phyloP scores from a whole-genome alignment of 257 asterid genomes.

The Scutellaria minor region DNA sequence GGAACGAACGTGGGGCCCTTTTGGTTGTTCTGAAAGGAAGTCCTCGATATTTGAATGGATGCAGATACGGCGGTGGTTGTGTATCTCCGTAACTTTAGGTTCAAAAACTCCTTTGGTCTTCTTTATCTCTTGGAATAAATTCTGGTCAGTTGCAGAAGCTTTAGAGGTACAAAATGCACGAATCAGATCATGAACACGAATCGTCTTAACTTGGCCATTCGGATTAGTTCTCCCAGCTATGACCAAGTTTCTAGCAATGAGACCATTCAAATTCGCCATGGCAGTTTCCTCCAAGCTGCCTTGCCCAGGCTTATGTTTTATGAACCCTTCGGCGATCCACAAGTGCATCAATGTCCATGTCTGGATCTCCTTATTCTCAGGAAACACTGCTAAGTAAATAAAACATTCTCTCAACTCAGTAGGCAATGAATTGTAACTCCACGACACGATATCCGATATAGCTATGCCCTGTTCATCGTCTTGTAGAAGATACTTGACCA shows the following conservation, averaged over 20 bases:
- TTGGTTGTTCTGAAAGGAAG: slow-evolving; percentile 32
- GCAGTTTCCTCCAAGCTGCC: slow-evolving; percentile 50
- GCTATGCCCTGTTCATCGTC: not conserved
- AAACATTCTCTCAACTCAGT: slow-evolving; percentile 50
- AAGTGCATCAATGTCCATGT: slow-evolving; percentile 41
- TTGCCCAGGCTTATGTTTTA: slow-evolving; percentile 5
- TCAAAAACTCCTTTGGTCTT: slow-evolving; percentile 22
- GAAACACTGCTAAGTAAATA: slow-evolving; percentile 55
- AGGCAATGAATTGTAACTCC: slow-evolving; percentile 56
- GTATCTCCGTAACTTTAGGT: slow-evolving; percentile 28
- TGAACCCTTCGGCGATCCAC: slow-evolving; percentile 65
- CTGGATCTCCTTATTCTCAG: slow-evolving; percentile 40
- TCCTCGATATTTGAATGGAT: slow-evolving; percentile 37
- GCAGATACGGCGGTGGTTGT: slow-evolving; percentile 48
- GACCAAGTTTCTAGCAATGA: slow-evolving; percentile 51
- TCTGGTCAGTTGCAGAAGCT: slow-evolving; percentile 26
- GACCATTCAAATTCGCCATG: slow-evolving; percentile 40
- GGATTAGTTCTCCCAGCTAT: slow-evolving; percentile 39
- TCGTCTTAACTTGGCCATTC: slow-evolving; percentile 48
- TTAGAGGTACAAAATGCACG: slow-evolving; percentile 47
- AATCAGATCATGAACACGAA: slow-evolving; percentile 53
- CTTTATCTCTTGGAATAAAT: slow-evolving; percentile 46
- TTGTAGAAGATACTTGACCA: slow-evolving; percentile 2
- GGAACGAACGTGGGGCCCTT: slow-evolving; percentile 47
- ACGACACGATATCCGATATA: slow-evolving; percentile 32